Percentiles rank a stretch among this genome's conserved stretches.
phyloP scores from a whole-genome alignment of 1,284 basidiomycete species.

The Cutaneotrichosporon sp. region DNA sequence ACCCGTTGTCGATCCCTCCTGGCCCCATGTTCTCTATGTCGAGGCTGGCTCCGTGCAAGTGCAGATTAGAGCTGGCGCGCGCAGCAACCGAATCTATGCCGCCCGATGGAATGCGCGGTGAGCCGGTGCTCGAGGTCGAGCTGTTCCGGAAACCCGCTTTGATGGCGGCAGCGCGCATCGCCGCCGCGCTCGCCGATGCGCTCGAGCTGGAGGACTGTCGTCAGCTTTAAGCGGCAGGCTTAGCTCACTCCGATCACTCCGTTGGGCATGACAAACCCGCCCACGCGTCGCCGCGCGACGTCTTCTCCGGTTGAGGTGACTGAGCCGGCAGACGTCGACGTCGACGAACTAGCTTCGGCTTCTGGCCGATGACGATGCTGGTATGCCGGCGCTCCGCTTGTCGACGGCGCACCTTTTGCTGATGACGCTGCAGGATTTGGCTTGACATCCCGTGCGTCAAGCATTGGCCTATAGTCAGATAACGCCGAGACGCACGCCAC shows the following conservation, averaged over 20 bases:
- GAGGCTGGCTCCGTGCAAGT: constrained; percentile 3
- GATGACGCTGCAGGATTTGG: background rate
- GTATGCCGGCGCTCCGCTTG: constrained; percentile 19
- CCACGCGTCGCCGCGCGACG: background rate
- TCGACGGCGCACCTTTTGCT: background rate
- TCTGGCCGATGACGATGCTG: constrained; percentile 42
- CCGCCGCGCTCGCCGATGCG: background rate
- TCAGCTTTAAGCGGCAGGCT: background rate
- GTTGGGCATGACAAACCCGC: constrained; percentile 6
- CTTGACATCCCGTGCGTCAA: background rate
- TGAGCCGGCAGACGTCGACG: background rate
- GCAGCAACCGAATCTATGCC: constrained; percentile 29
- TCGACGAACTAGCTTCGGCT: background rate
- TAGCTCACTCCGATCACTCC: constrained; percentile 5
- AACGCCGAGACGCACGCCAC: background rate
- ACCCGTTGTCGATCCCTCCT: constrained; percentile 2
- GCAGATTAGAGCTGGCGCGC: constrained; percentile 19
- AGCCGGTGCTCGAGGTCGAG: background rate
- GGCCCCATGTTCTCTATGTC: constrained; percentile 7
- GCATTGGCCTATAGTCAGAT: constrained; percentile 11
- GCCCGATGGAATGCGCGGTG: constrained; percentile 31
- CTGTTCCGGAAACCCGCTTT: background rate
- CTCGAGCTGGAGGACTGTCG: background rate
- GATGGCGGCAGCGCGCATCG: background rate
- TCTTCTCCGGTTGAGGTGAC: background rate